A percentile compares a stretch with the other conserved stretches of the same genome.
Evolutionary conservation across 2,329 filamentous ascomycete genomes (phyloP).

Genomic region (Diplodia corticola): DNA sequence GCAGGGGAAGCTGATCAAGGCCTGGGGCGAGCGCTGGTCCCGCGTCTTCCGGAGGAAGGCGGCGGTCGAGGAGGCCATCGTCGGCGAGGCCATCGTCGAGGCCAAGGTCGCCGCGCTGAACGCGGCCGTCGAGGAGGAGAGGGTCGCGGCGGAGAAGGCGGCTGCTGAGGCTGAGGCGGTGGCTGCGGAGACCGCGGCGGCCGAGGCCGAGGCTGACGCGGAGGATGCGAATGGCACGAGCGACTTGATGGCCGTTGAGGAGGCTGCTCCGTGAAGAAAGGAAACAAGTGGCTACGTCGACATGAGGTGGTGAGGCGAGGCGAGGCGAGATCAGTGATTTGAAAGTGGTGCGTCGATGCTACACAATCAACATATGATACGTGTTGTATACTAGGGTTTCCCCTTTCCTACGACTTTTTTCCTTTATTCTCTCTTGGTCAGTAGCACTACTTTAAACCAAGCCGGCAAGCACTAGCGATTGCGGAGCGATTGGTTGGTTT

Average conservation of each 20-base stretch:
- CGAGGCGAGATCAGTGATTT: not conserved
- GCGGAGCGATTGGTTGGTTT: not conserved
- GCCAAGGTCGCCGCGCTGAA: slow-evolving; percentile 41
- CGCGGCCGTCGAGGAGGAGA: slow-evolving; percentile 8
- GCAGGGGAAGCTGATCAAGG: slow-evolving; percentile 63
- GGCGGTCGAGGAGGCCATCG: slow-evolving; percentile 79
- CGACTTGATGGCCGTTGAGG: slow-evolving; percentile 12
- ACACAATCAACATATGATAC: not conserved
- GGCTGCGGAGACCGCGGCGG: slow-evolving; percentile 7
- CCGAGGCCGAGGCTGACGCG: not conserved
- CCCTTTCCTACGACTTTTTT: not conserved
- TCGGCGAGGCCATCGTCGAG: slow-evolving; percentile 56
- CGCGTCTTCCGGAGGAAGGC: slow-evolving; percentile 79
- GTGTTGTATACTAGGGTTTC: not conserved
- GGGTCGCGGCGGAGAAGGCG: not conserved
- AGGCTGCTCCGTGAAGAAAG: not conserved
- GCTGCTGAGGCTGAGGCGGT: slow-evolving; percentile 6
- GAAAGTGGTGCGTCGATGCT: not conserved
- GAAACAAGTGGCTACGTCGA: not conserved
- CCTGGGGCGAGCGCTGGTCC: slow-evolving; percentile 85
- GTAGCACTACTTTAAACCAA: not conserved
- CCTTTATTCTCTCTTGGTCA: not conserved
- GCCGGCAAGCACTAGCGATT: not conserved
- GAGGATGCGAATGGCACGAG: slow-evolving; percentile 9
- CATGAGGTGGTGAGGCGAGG: no score